These are phyloP conservation scores for Coemansia sp. DNA, from an alignment of 192 early-diverging fungal species.

Conservation along the genomic window DNA sequence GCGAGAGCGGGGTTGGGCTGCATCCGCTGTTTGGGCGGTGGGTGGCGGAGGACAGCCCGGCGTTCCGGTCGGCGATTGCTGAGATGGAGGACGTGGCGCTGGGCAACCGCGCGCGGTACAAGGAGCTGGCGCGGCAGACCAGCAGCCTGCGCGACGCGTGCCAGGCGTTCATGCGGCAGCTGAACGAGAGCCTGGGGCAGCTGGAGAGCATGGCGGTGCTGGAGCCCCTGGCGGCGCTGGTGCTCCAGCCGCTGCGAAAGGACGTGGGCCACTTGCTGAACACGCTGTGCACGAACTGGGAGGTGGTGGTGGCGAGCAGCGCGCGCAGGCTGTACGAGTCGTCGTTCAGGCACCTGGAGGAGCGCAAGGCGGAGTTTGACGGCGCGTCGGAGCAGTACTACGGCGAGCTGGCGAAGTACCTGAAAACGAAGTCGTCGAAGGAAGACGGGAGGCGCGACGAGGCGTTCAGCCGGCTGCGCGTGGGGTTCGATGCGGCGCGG, in stretches of 20 bases:
- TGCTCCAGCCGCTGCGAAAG: slow-evolving; percentile 26
- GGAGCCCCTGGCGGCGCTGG: slow-evolving; percentile 16
- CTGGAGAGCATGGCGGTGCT: slow-evolving; percentile 17
- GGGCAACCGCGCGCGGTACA: slow-evolving; percentile 23
- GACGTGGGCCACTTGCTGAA: slow-evolving; percentile 32
- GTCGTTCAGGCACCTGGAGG: slow-evolving; percentile 35
- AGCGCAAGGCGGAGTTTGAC: slow-evolving; percentile 32
- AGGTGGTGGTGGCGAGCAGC: slow-evolving; percentile 21
- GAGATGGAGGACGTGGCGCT: slow-evolving; percentile 37
- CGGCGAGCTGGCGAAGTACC: slow-evolving; percentile 31
- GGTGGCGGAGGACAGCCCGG: slow-evolving; percentile 42
- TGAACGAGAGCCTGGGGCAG: slow-evolving; percentile 9
- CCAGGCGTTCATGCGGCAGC: slow-evolving; percentile 31
- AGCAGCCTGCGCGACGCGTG: slow-evolving; percentile 28
- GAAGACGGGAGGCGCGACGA: slow-evolving; percentile 31
- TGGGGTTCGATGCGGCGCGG: slow-evolving; percentile 30
- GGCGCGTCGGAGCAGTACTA: slow-evolving; percentile 28
- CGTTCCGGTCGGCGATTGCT: slow-evolving; percentile 29
- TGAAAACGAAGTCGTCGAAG: slow-evolving; percentile 22
- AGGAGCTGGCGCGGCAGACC: slow-evolving; percentile 30
- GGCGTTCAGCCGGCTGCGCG: slow-evolving; percentile 15
- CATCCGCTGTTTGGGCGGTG: slow-evolving; percentile 46
- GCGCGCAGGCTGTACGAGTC: slow-evolving; percentile 32
- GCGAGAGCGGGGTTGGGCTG: not conserved
- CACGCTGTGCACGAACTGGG: slow-evolving; percentile 45